Base-by-base conservation (phyloP, 768 basidiomycete species). In the Phaeotremella skinneri region DNA sequence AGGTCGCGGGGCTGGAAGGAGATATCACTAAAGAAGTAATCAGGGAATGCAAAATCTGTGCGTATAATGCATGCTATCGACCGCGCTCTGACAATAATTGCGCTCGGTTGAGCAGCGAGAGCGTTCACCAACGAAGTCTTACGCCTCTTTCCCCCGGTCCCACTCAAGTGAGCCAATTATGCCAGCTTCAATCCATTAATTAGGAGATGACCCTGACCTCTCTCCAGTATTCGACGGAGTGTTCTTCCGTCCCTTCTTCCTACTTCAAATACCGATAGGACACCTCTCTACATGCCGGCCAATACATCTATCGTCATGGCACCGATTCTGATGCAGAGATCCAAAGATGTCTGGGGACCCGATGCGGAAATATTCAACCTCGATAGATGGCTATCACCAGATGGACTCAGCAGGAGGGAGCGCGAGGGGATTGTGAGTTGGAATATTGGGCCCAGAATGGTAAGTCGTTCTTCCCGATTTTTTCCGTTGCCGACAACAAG, bases 291-390 rank as follows among this genome's bases (percentile, higher is more conserved):
- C 53, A 70, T 77, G 63, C 72, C 74, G 1, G 64, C 50, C 6
- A 62, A 69, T 41, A 75, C 76, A 2, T 67, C 74, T 1, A 81
- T 89, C 49, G 82, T 85, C 54, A 85, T 83, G 71, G 76, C 84
- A 23, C 82, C 85, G 0, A 75, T 88, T 30, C 77, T 88, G 39
- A 83, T 83, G 54, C 89, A 90, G 54, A 82, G 87, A 0, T 85
- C 85, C 63, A 79, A 80, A 43, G 81, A 79, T 17, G 76, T 88
- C 0, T 91, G 89, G 89, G 89, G 89, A 2, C 67, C 79, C 0
- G 87, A 90, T 61, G 88, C 88, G 0, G 82, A 88, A 67, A 81
- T 81, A n/a, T 91, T 90, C 71, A 83, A 87, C 55, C 88, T 88
- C 4, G 85, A 88, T 30, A 81, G 89, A 39, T 91, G 89, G 89